Evolutionary conservation across 2,329 filamentous ascomycete genomes (phyloP).

Genomic region (Tolypocladium inflatum): DNA sequence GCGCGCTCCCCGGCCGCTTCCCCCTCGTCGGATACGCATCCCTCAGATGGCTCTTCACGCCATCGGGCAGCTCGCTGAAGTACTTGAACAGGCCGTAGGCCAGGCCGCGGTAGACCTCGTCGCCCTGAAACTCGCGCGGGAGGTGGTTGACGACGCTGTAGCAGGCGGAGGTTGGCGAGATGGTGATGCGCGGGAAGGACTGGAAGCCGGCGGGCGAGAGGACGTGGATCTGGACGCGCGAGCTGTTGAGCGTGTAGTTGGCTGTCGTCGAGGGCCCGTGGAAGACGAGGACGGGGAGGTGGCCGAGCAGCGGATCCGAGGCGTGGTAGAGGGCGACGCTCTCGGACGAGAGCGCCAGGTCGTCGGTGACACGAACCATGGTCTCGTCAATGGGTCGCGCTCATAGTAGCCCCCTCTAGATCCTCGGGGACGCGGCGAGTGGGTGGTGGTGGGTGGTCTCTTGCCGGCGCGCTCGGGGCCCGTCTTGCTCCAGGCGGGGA

Average conservation of each 20-base stretch:
- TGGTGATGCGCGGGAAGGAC: conserved; percentile 82
- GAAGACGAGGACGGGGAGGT: conserved; percentile 80
- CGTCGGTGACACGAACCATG: conserved; percentile 78
- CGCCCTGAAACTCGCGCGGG: conserved; percentile 88
- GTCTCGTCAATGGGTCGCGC: conserved; percentile 24
- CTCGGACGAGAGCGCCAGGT: conserved; percentile 71
- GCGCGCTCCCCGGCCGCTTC: conserved; percentile 52
- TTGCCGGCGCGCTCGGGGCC: not conserved
- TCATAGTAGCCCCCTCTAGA: conserved; percentile 7
- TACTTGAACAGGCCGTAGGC: conserved; percentile 93
- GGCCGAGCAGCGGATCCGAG: conserved; percentile 71
- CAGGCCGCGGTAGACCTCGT: conserved; percentile 82
- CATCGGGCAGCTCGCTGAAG: conserved; percentile 75
- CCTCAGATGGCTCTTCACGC: conserved; percentile 63
- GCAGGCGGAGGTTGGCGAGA: conserved; percentile 85
- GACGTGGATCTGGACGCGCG: conserved; percentile 89
- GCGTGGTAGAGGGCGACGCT: conserved; percentile 82
- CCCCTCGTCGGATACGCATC: conserved; percentile 45
- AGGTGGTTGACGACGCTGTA: conserved; percentile 86
- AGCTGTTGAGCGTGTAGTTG: conserved; percentile 79
- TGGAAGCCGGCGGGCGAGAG: conserved; percentile 82
- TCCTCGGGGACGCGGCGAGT: not conserved
- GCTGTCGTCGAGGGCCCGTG: conserved; percentile 84
- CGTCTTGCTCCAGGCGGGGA: not conserved
- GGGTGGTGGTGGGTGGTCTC: conserved; percentile 12